phyloP scores from a whole-genome alignment of 208 protist genomes.

The Trypanosoma caninum region DNA sequence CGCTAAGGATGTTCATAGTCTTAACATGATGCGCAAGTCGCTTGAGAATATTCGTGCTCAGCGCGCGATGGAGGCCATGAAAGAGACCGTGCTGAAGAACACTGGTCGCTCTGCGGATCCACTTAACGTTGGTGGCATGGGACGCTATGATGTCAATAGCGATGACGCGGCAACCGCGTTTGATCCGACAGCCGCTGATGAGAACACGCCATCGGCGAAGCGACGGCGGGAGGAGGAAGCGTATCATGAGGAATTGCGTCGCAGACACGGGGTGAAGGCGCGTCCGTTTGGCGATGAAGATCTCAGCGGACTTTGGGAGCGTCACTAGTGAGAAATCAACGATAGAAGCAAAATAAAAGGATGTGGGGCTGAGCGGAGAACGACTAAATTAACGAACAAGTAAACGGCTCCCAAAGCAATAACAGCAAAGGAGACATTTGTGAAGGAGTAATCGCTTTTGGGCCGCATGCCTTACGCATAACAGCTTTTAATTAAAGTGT shows the following conservation, averaged over 20 bases:
- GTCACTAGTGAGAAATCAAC: slow-evolving; percentile 16
- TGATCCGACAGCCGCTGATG: slow-evolving; percentile 22
- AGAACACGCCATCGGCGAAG: slow-evolving; percentile 20
- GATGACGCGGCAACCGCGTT: slow-evolving; percentile 45
- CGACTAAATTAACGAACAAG: too few relatives aligned
- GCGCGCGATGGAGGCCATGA: slow-evolving; percentile 82
- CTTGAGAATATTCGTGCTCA: slow-evolving; percentile 82
- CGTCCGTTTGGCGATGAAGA: slow-evolving; percentile 73
- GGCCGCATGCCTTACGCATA: too few relatives aligned
- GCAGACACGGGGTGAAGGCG: slow-evolving; percentile 64
- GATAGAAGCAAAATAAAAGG: too few relatives aligned
- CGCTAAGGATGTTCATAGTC: slow-evolving; percentile 68
- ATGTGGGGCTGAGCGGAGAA: too few relatives aligned
- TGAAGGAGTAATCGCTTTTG: too few relatives aligned
- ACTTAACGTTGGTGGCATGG: slow-evolving; percentile 37
- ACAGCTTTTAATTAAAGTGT: too few relatives aligned
- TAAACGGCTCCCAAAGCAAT: too few relatives aligned
- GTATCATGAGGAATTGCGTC: slow-evolving; percentile 73
- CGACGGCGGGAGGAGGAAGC: slow-evolving; percentile 57
- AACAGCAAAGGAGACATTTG: too few relatives aligned
- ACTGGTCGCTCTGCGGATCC: slow-evolving; percentile 29
- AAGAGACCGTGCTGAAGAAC: slow-evolving; percentile 73
- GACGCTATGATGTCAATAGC: slow-evolving; percentile 44
- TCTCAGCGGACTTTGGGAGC: slow-evolving; percentile 64
- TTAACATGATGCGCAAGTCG: slow-evolving; percentile 85